A percentile compares a stretch with the other conserved stretches of the same genome.
Evolutionary conservation across 1,284 basidiomycete species (phyloP).

Genomic region (Volvariella volvacea): DNA sequence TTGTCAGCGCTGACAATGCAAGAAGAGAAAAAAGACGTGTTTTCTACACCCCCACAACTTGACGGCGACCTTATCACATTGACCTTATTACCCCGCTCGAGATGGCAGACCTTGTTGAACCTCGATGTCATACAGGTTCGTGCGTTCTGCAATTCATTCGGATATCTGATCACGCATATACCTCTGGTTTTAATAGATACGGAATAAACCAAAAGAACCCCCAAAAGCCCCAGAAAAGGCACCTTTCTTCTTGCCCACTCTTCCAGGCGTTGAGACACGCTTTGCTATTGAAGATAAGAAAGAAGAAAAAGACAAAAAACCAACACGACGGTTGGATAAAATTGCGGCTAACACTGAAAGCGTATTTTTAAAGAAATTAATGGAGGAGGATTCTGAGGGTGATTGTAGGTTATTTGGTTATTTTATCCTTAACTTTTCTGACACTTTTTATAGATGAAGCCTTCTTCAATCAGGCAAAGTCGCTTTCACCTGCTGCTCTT

Average conservation of each 20-base stretch:
- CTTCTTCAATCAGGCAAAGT: constrained; percentile 85
- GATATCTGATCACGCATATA: constrained; percentile 4
- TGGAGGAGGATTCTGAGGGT: constrained; percentile 47
- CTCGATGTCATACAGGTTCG: constrained; percentile 87
- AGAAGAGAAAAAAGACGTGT: constrained; percentile 59
- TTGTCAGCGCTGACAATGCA: constrained; percentile 51
- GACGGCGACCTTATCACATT: constrained; percentile 86
- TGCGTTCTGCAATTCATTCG: constrained; percentile 2
- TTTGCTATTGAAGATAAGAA: constrained; percentile 57
- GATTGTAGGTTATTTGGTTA: constrained; percentile 54
- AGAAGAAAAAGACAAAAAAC: constrained; percentile 30
- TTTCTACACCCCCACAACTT: constrained; percentile 81
- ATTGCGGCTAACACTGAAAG: constrained; percentile 57
- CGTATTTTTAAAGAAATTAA: constrained; percentile 66
- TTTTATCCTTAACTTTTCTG: not conserved
- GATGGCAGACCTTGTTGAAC: constrained; percentile 96
- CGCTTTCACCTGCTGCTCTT: constrained; percentile 83
- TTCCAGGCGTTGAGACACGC: constrained; percentile 77
- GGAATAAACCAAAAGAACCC: constrained; percentile 94
- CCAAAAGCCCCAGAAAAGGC: constrained; percentile 94
- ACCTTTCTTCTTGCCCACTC: constrained; percentile 94
- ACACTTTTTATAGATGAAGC: constrained; percentile 49
- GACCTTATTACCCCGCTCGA: constrained; percentile 84
- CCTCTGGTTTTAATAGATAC: constrained; percentile 46
- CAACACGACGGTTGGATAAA: constrained; percentile 52